phyloP scores from a whole-genome alignment of 1,284 basidiomycete genomes.

The Polyporus tsugae region DNA sequence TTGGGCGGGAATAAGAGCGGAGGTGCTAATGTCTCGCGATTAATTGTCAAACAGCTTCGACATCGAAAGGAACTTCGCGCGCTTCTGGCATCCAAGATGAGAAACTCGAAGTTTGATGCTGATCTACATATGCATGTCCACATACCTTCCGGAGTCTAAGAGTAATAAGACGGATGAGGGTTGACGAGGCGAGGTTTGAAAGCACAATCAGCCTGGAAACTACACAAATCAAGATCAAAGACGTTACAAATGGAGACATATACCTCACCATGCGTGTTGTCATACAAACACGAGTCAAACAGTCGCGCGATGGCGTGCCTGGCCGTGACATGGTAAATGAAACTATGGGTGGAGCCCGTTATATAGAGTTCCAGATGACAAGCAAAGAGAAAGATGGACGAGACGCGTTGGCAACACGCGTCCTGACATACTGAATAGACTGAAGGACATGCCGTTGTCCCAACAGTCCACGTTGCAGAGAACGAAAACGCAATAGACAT shows the following conservation, averaged over 20 bases:
- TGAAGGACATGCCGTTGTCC: neutral
- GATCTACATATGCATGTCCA: neutral
- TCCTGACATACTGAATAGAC: neutral
- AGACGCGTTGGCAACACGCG: neutral
- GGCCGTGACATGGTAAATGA: neutral
- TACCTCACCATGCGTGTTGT: neutral
- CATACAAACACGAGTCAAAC: neutral
- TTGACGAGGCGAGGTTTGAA: neutral
- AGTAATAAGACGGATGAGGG: neutral
- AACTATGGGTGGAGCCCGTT: neutral
- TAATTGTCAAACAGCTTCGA: neutral
- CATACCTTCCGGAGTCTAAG: neutral
- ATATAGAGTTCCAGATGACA: neutral
- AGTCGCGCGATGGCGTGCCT: neutral
- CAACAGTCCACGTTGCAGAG: no score
- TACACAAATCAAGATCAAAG: neutral
- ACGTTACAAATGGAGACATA: neutral
- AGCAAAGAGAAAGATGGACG: neutral
- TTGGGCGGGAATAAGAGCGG: neutral
- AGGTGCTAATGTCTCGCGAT: neutral
- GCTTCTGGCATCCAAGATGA: neutral
- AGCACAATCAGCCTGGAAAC: slow-evolving; percentile 3
- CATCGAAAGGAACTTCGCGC: neutral
- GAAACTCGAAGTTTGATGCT: neutral
- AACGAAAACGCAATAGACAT: no score